A percentile compares a stretch with the other conserved stretches of the same genome.
Evolutionary conservation across 1,284 basidiomycete species (phyloP).

Genomic region (Heliocybe sulcata): DNA sequence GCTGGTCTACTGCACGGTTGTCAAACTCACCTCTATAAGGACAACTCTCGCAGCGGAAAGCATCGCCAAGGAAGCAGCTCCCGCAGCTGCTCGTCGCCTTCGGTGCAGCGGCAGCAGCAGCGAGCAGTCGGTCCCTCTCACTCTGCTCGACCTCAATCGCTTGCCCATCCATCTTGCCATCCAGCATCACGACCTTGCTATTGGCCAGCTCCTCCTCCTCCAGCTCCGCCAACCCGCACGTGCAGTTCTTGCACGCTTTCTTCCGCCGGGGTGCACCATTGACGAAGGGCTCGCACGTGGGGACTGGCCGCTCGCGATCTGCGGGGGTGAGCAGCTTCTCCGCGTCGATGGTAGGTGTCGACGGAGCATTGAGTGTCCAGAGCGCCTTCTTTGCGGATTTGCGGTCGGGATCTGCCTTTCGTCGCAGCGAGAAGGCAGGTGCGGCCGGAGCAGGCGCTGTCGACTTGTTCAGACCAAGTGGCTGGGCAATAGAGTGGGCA

Average conservation of each 20-base stretch:
- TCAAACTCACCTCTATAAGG: conserved; percentile 83
- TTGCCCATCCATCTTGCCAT: conserved; percentile 47
- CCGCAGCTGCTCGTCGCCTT: conserved; percentile 95
- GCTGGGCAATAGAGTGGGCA: conserved; percentile 27
- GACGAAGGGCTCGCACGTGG: conserved; percentile 58
- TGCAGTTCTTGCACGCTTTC: conserved; percentile 92
- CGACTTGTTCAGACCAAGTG: conserved; percentile 23
- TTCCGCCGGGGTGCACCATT: conserved; percentile 55
- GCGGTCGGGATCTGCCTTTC: conserved; percentile 46
- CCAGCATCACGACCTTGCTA: conserved; percentile 61
- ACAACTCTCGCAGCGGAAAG: conserved; percentile 93
- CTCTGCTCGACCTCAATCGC: conserved; percentile 57
- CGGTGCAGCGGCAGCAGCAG: conserved; percentile 59
- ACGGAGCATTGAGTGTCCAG: conserved; percentile 63
- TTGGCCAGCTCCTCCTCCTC: conserved; percentile 70
- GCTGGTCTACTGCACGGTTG: conserved; percentile 2
- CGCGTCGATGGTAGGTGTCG: conserved; percentile 65
- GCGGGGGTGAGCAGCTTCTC: conserved; percentile 69
- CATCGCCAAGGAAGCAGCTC: conserved; percentile 97
- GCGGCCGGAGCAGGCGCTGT: conserved; percentile 13
- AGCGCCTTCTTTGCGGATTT: conserved; percentile 70
- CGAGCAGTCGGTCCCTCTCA: conserved; percentile 57
- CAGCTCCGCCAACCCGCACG: conserved; percentile 89
- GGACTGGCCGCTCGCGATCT: conserved; percentile 62
- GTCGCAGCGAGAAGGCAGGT: conserved; percentile 37